Evolutionary conservation across 768 basidiomycete species (phyloP), one percentile per base, ranked within the genome.

Genomic region (Sporobolomyces pararoseus): DNA sequence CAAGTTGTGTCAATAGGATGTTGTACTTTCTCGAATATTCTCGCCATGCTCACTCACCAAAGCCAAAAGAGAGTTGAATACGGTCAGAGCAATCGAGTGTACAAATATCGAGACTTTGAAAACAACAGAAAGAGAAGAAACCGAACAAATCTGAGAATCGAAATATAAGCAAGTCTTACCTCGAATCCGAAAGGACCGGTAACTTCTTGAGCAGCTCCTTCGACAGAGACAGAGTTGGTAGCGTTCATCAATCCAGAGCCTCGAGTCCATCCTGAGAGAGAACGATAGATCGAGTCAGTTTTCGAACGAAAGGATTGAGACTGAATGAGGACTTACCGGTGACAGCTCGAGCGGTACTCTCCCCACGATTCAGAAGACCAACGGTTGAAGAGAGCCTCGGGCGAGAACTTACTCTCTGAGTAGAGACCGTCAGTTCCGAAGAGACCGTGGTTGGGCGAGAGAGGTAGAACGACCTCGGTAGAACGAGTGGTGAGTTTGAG

Each of bases 281-380:
- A 46, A 27, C 2, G n/a, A n/a, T n/a, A n/a, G n/a, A n/a, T n/a
- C n/a, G n/a, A n/a, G 62, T 31, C 13, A 29, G 25, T 47, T 25
- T 10, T 23, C 31, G 10, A 2, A 27, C 23, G 52, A 52, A 53
- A 42, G 37, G 7, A 46, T 42, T 31, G 42, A 44, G 34, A 27
- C 46, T 37, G 55, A n/a, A n/a, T n/a, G n/a, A 78, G 23, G 13
- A 77, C 88, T 71, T 80, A 90, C 91, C 96, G 74, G 98, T 98
- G 71, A 99, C 95, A 46, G 96, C 95, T 57, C 96, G 96, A 52
- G 94, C 94, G 85, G 79, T 99, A 97, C 81, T 97, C 94, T 68
- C 95, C 95, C 96, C 96, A 99, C 80, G 90, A 93, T 80, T 99
- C 96, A 1, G 95, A 94, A 63, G 83, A 87, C 96, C 96, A 99